Conservation (phyloP, 2,329 filamentous ascomycete species). For the Apiospora pterosperma region DNA sequence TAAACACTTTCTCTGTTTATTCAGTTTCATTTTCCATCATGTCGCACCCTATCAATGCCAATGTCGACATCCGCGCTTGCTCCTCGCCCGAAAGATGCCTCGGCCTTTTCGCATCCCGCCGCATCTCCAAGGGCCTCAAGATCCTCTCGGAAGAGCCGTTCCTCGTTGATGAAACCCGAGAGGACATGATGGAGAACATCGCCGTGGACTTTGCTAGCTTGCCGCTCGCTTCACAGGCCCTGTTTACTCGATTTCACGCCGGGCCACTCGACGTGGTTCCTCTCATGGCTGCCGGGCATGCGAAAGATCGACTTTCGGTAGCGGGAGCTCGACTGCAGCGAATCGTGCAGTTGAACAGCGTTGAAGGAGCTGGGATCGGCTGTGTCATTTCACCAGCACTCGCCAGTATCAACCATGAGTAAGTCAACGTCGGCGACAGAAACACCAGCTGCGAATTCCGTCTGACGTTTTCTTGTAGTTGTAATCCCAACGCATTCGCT, state of each 20-base stretch:
- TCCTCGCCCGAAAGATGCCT: background rate
- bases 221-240: fast-evolving
- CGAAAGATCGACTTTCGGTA: no score
- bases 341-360: background rate
- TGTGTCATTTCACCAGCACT: background rate
- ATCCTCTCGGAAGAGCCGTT: background rate
- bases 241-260: background rate
- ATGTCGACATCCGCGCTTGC: background rate
- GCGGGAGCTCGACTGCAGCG: background rate
- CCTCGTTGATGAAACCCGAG: fast-evolving
- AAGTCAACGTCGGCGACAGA: background rate
- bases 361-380: background rate
- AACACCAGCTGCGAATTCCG: background rate
- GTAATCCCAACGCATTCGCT: background rate
- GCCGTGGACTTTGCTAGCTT: background rate
- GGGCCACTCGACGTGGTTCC: background rate
- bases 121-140: background rate
- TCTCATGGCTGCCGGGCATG: background rate
- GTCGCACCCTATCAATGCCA: background rate
- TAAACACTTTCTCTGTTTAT: background rate
- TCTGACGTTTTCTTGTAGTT: background rate
- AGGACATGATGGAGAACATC: background rate
- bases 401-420: background rate
- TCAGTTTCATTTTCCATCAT: background rate
- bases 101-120: background rate